Conservation (phyloP, 805 yeast genomes). For the Ogataea methanolica region DNA sequence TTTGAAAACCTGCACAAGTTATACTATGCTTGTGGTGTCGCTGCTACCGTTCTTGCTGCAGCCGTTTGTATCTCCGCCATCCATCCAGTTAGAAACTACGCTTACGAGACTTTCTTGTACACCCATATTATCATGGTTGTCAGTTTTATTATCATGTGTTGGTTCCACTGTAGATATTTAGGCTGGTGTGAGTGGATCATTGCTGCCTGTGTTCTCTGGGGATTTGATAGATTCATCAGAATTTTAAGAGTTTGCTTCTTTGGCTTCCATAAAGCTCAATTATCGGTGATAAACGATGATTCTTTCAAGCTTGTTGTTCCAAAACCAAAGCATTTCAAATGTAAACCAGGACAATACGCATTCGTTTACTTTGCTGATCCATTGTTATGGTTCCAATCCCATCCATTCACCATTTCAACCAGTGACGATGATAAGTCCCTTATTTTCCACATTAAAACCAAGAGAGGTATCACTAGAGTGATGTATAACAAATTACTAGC, state of each 20-base stretch:
- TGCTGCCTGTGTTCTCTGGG: too few relatives aligned
- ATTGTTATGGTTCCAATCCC: constrained; percentile 60
- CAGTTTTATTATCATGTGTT: too few relatives aligned
- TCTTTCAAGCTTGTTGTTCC: constrained; percentile 43
- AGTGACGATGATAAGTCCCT: constrained; percentile 32
- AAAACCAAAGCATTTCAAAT: constrained; percentile 45
- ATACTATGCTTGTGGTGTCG: too few relatives aligned
- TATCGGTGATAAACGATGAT: constrained; percentile 21
- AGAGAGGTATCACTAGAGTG: constrained; percentile 49
- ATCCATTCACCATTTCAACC: constrained; percentile 57
- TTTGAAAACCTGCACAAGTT: too few relatives aligned
- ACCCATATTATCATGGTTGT: too few relatives aligned
- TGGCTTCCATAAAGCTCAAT: constrained; percentile 20
- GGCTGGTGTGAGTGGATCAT: too few relatives aligned
- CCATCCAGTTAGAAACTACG: too few relatives aligned
- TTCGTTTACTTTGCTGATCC: constrained; percentile 52
- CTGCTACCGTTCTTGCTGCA: too few relatives aligned
- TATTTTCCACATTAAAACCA: constrained; percentile 39
- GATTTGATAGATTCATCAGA: too few relatives aligned
- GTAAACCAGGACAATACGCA: constrained; percentile 52
- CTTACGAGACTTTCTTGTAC: too few relatives aligned
- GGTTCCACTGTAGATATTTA: too few relatives aligned
- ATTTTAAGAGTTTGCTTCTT: constrained; percentile 14
- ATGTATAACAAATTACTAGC: constrained; percentile 29
- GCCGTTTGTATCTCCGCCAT: too few relatives aligned